Evolutionary conservation across 495 filamentous ascomycete species (phyloP), one percentile per base, ranked within the genome.

Genomic region (Penicillium pulvis): DNA sequence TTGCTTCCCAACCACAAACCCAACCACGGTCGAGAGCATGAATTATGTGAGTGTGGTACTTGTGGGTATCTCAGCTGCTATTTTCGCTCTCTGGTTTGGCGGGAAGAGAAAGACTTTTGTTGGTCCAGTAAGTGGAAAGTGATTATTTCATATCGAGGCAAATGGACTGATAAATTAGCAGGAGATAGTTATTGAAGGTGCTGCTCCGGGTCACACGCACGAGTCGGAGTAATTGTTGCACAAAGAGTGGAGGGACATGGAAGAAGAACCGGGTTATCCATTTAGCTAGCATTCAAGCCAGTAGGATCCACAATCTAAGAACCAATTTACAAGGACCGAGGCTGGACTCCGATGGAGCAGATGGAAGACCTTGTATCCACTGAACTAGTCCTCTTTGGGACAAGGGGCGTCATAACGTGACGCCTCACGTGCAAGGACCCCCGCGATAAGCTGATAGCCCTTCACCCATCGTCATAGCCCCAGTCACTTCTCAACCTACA

Each of bases 401-500:
- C 6, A 36, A 10, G 33, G 33, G 20, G 20, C 20, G 20, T 12
- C 33, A 14, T 41, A 41, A 16, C 39, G 39, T 41, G 39, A 41
- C 39, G 39, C 39, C 16, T 72, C 70, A 70, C 70, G 47, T 28
- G 47, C 14, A 17, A 35, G 23, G 23, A 2, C 30, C 47, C 47
- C 23, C 47, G 12, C 47, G 47, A 50, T 50, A 50, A 50, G 47
- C 47, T 50, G 47, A 50, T 50, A 50, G n/a, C 47, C 44, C 8
- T 28, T 28, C 4, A 26, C 47, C 16, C 47, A 33, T 28, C 47
- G 47, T 50, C 47, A 63, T 58, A 58, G 54, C 49, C 49, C 49
- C 49, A 41, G 46, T 44, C 61, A 56, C 26, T 55, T 56, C 59
- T 62, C 59, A 56, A 33, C 59, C 56, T 69, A 55, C 28, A 53